Conservation (phyloP, 331 rosid species). For the Malus hybrid region DNA sequence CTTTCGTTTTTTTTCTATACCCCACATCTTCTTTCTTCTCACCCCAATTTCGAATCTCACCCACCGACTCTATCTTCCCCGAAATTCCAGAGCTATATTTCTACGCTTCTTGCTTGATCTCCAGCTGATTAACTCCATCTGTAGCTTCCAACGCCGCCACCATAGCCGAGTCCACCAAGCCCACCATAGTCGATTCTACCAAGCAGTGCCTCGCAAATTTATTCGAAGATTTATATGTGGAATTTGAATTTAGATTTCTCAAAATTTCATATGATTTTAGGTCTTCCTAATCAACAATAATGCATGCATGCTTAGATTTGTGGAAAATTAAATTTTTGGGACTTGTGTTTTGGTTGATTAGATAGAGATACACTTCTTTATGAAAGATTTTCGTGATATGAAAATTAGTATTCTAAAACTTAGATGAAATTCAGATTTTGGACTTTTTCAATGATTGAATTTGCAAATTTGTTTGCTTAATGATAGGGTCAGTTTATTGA, state of each 20-base stretch:
- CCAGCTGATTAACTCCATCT: not conserved
- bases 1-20: too few species aligned
- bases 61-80: rapidly evolving
- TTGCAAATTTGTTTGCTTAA: not conserved
- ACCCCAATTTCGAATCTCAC: not conserved
- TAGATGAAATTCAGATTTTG: not conserved
- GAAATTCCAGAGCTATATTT: too few species aligned
- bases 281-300: not conserved
- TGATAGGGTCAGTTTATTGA: not conserved
- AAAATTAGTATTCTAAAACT: not conserved
- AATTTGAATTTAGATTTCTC: not conserved
- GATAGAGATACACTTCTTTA: not conserved
- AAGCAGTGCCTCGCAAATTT: not conserved
- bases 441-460: not conserved
- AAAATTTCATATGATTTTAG: not conserved
- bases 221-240: not conserved
- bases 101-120: not conserved
- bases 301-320: not conserved
- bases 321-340: not conserved
- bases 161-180: too few species aligned
- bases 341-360: not conserved
- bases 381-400: not conserved
- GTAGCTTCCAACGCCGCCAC: not conserved
- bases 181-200: not conserved
- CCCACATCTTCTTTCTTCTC: not conserved